Conservation (phyloP, 805 yeast species). For the Grigorovia jiainica region DNA sequence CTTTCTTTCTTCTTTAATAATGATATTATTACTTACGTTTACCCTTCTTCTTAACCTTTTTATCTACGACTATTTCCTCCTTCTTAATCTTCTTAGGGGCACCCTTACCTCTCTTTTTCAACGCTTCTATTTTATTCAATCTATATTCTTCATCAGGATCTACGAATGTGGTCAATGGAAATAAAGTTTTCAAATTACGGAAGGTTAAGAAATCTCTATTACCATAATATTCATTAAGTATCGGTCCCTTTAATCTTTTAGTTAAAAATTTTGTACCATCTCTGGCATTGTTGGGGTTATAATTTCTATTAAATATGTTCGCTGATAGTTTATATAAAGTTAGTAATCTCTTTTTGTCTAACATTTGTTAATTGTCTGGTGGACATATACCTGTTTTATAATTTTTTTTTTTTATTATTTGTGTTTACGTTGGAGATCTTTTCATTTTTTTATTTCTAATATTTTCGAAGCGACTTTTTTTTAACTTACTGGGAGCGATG, state of each 20-base stretch:
- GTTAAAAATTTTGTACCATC: slow-evolving; percentile 67
- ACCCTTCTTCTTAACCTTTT: slow-evolving; percentile 32
- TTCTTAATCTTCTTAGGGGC: slow-evolving; percentile 70
- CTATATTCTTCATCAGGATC: slow-evolving; percentile 67
- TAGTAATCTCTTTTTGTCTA: slow-evolving; percentile 36
- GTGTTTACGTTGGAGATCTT: too few species aligned
- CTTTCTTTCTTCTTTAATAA: too few species aligned
- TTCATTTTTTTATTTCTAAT: too few species aligned
- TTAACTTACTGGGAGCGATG: too few species aligned
- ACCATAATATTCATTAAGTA: slow-evolving; percentile 65
- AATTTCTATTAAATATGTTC: slow-evolving; percentile 57
- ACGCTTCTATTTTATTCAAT: slow-evolving; percentile 48
- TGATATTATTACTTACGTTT: background rate
- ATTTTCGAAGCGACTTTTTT: too few species aligned
- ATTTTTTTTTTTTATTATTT: too few species aligned
- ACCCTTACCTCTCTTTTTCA: slow-evolving; percentile 83
- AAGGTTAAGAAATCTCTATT: slow-evolving; percentile 60
- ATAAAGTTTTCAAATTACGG: slow-evolving; percentile 47
- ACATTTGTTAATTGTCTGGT: background rate
- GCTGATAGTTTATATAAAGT: slow-evolving; percentile 54
- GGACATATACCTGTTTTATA: too few species aligned
- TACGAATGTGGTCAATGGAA: slow-evolving; percentile 39
- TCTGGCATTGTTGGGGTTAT: slow-evolving; percentile 55
- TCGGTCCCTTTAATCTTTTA: slow-evolving; percentile 62
- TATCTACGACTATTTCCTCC: slow-evolving; percentile 27